These are phyloP conservation scores for Podosphaera fusca DNA, from an alignment of 2,329 filamentous ascomycete genomes.

Conservation along the genomic window DNA sequence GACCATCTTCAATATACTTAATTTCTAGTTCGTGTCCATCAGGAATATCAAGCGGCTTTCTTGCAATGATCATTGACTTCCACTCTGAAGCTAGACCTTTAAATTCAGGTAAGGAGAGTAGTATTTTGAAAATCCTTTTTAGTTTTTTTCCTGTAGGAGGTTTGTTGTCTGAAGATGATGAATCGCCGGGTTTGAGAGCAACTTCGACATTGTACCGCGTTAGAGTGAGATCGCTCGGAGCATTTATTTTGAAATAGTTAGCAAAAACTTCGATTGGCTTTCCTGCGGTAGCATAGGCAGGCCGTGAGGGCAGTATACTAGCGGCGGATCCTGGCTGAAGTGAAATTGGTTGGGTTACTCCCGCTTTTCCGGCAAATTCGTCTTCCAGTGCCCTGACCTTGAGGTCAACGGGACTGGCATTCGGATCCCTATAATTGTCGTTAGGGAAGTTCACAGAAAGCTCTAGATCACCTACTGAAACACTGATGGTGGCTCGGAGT, in stretches of 20 bases:
- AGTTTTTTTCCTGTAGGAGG: constrained; percentile 3
- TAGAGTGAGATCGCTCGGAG: constrained; percentile 3
- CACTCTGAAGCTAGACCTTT: constrained; percentile 1
- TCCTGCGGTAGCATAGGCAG: constrained; percentile 6
- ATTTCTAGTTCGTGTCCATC: background rate
- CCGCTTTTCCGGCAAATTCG: background rate
- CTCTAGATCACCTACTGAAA: background rate
- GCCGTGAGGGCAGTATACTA: constrained; percentile 4
- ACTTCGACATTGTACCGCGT: constrained; percentile 6
- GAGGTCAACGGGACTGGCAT: background rate
- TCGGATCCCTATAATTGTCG: background rate
- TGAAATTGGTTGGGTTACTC: background rate
- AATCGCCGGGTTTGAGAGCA: constrained; percentile 1
- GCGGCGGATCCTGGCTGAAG: constrained; percentile 1
- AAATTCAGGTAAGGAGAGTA: constrained; percentile 4
- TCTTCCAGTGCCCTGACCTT: background rate
- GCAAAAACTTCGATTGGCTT: constrained; percentile 5
- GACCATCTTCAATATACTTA: background rate
- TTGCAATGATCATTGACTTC: constrained; percentile 1
- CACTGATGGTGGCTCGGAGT: background rate
- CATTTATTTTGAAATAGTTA: constrained; percentile 6
- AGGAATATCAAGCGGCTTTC: background rate
- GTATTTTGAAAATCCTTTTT: constrained; percentile 5
- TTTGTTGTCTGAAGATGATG: background rate
- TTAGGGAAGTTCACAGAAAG: background rate